Evolutionary conservation across 208 protist genomes (phyloP), one percentile per base, ranked within the genome.

Genomic region (Acanthamoeba lenticulata): DNA sequence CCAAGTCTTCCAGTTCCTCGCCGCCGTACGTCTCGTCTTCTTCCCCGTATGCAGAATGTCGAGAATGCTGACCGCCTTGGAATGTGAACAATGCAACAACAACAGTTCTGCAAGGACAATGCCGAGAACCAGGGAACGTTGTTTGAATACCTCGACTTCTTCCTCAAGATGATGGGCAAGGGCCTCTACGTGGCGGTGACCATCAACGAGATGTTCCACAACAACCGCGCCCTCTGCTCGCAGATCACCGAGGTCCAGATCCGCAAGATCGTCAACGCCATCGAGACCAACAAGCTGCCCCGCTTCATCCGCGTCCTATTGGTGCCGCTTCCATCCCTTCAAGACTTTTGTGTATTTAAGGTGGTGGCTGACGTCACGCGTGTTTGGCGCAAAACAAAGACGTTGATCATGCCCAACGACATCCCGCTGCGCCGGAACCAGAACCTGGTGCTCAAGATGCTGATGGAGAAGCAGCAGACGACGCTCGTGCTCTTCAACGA

Each of bases 191-290:
- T 81, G n/a, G 89, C 89, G 24, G 38, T 34, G 36, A 81, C 89
- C 13, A 81, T 93, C 89, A 93, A 81, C 62, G 65, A 93, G 62
- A 93, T 93, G 36, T 93, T 93, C 45, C 27, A 81, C 40, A 93
- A 93, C 89, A 93, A 93, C 65, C 57, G 89, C 44, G 32, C 89
- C 15, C 55, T 93, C 42, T 93, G 89, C 36, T 74, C 89, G 3
- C 55, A 81, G 44, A 57, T 93, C 29, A 93, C 89, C 36, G 89
- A 93, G 36, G 65, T 62, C 24, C 89, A 93, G 65, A 93, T 93
- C 13, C 55, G 65, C 29, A 74, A 93, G 62, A 81, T 93, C 36
- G 65, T 93, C 21, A 93, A 49, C 44, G 62, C 65, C 29, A 93
- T 93, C 9, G 89, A 49, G 24, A n/a, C 36, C 34, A 44, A 57